Base-by-base conservation (phyloP, 2,329 filamentous ascomycete genomes). In the Pseudogymnoascus sp. region DNA sequence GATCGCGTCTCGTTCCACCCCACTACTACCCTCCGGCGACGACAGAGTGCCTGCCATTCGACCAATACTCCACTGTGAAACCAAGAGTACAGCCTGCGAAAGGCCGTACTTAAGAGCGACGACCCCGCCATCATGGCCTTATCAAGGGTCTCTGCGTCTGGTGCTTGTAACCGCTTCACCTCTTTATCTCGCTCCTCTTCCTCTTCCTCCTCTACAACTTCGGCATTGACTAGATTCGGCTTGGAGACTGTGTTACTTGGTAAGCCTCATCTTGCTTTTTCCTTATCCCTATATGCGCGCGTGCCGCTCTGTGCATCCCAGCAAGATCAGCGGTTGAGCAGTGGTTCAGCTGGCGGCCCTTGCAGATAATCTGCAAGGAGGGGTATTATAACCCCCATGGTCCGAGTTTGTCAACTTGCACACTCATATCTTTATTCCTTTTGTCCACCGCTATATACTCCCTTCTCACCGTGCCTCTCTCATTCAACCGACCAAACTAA, bases 251-350 rank as follows among this genome's bases (percentile, higher is more conserved):
- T 54, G 23, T 31, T 54, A 54, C 45, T 54, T 16, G 23, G 45
- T 54, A 54, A 54, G 45, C 45, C 45, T 54, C 45, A 51, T 54
- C 23, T 54, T 54, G 45, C 45, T 54, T 54, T 54, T 54, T 54
- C 45, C 23, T 54, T 54, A 54, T 54, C 45, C 25, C 5, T 31
- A 54, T 25, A 19, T 54, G 45, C 25, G 14, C 45, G 45, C 45
- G 45, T 54, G 45, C 45, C 14, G 23, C 23, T 54, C 45, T 31
- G 45, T 54, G 45, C 14, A 28, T 31, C 45, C 23, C 14, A 6
- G 45, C 23, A 31, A 54, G 23, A 5, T 21, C 6, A 54, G 14
- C 25, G 23, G 45, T 54, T 31, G 45, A 54, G 23, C 3, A 54
- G 14, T 54, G 23, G 45, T 54, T 54, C 14, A 54, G 23, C 23